Base-by-base conservation (phyloP, 768 basidiomycete genomes). In the Paxillus rubicundulus region DNA sequence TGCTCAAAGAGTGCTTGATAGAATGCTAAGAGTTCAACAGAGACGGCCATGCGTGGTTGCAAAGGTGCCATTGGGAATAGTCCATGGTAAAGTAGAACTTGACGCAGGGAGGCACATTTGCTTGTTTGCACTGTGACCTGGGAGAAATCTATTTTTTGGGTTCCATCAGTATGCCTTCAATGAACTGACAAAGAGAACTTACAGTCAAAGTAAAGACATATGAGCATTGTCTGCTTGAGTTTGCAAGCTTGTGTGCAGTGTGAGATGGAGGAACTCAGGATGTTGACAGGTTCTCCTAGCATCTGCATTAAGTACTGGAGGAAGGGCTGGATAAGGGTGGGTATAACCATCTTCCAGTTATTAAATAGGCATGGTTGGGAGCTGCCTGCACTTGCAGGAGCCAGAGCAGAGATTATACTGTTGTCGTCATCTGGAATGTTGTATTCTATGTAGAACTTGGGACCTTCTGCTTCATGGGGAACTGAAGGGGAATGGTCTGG, bases 1-100 rank as follows among this genome's bases (percentile, higher is more conserved):
- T 60, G 55, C 49, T 74, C 66, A 37, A 75, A 76, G 1, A 74
- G 52, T 2, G 66, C 61, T 1, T 40, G 49, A 48, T 72, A 74
- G 47, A 74, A 72, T 2, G 68, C 54, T 0, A 74, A 50, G 1
- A 74, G 55, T 5, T 70, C 61, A 3, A 73, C 54, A 0, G 64
- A 66, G 12, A 66, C 51, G 0, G 54, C 57, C 40, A 61, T 53
- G 1, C 47, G 47, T 1, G 66, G 59, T 28, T 59, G 55, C 8
- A 45, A 36, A 0, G 24, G 73, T 60, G 37, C 68, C 14, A n/a
- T 69, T 1, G 71, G 72, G 38, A 74, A 75, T 4, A 73, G 53
- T 1, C 73, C 67, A 45, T 67, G 45, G 12, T 44, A 20, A 3
- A 74, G 55, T 2, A 74, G 69, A 3, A 59, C 52, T 24, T 66